These are phyloP conservation scores for Lagenidium sp. DNA, from an alignment of 352 stramenopile genomes.

Conservation along the genomic window DNA sequence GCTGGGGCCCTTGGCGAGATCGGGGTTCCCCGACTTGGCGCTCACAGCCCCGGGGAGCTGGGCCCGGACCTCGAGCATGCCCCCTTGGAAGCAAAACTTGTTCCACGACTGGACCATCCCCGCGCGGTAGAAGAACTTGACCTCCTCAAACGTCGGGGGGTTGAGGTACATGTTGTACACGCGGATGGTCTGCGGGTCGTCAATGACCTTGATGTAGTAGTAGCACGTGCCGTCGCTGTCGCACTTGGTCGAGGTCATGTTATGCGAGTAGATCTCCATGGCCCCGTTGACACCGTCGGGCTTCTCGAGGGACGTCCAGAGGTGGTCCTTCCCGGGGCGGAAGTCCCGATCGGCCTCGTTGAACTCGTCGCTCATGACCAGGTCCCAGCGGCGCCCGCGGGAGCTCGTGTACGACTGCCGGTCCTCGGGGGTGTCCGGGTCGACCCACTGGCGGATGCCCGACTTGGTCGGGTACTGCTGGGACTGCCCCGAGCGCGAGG, in stretches of 20 bases:
- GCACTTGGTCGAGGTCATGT: slow-evolving; percentile 60
- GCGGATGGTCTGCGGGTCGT: slow-evolving; percentile 28
- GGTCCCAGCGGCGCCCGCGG: slow-evolving; percentile 32
- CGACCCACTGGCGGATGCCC: slow-evolving; percentile 37
- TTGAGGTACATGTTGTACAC: slow-evolving; percentile 52
- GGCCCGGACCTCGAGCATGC: slow-evolving; percentile 82
- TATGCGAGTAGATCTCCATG: slow-evolving; percentile 90
- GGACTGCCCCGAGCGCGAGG: background rate
- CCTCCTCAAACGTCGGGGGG: slow-evolving; percentile 32
- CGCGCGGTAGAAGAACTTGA: slow-evolving; percentile 35
- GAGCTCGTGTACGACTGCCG: slow-evolving; percentile 24
- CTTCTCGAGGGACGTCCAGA: slow-evolving; percentile 92
- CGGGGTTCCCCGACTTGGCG: slow-evolving; percentile 21
- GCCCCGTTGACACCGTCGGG: slow-evolving; percentile 91
- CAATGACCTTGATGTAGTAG: slow-evolving; percentile 42
- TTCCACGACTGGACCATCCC: slow-evolving; percentile 88
- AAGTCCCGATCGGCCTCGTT: slow-evolving; percentile 81
- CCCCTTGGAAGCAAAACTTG: slow-evolving; percentile 92
- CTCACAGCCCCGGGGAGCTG: slow-evolving; percentile 73
- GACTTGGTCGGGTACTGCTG: slow-evolving; percentile 35
- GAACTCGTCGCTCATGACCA: slow-evolving; percentile 94
- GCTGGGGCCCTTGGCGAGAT: slow-evolving; percentile 17
- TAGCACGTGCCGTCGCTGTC: slow-evolving; percentile 43
- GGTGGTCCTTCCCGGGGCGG: slow-evolving; percentile 84
- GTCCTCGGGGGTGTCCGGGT: slow-evolving; percentile 34